Evolutionary conservation across 371 early-diverging fungal species (phyloP).

Genomic region (Batrachochytrium dendrobatidis): DNA sequence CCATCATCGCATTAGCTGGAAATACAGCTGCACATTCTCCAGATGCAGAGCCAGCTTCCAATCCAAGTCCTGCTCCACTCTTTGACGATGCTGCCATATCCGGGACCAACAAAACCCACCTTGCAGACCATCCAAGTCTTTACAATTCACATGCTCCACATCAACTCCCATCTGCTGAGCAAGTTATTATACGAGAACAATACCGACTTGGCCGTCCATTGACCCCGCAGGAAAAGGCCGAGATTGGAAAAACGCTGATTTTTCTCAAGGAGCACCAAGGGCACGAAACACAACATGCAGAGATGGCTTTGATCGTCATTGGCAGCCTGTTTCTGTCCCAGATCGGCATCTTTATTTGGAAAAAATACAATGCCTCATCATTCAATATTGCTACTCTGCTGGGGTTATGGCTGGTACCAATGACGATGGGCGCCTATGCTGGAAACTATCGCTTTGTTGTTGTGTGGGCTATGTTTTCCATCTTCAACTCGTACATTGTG

Average conservation of each 20-base stretch:
- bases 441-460: slow-evolving; percentile 44
- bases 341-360: slow-evolving; percentile 69
- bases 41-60: too few relatives aligned
- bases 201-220: not conserved
- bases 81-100: not conserved
- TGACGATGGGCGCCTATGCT: slow-evolving; percentile 42
- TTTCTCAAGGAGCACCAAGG: slow-evolving; percentile 5
- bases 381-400: slow-evolving; percentile 64
- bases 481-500: slow-evolving; percentile 40
- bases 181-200: not conserved
- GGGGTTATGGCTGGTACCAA: slow-evolving; percentile 67
- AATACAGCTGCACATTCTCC: too few relatives aligned
- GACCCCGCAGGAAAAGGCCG: not conserved
- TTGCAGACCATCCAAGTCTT: not conserved
- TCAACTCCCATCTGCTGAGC: not conserved
- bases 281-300: slow-evolving; percentile 48
- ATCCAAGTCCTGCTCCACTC: too few relatives aligned
- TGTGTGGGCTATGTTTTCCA: slow-evolving; percentile 40
- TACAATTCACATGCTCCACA: not conserved
- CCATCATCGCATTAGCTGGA: too few relatives aligned
- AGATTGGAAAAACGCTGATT: not conserved
- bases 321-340: slow-evolving; percentile 63
- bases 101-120: not conserved
- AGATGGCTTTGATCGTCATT: slow-evolving; percentile 73
- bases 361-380: slow-evolving; percentile 63